phyloP scores from a whole-genome alignment of 1,284 basidiomycete genomes.

The Ganoderma sinense region DNA sequence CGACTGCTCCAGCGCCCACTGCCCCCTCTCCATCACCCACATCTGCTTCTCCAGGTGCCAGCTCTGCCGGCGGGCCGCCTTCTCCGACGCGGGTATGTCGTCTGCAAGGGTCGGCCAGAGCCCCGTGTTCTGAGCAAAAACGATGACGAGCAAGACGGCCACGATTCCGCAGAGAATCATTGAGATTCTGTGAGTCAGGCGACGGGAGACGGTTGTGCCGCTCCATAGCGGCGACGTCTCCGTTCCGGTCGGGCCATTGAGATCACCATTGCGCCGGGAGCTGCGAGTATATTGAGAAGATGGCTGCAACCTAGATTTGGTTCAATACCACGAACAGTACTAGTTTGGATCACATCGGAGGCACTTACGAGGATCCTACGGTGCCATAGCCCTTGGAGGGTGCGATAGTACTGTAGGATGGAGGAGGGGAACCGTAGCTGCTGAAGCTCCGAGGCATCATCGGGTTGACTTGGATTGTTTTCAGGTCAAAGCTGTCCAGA shows the following conservation, averaged over 20 bases:
- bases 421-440: neutral
- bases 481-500: neutral
- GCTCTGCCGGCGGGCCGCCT: neutral
- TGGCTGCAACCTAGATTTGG: neutral
- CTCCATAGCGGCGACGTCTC: neutral
- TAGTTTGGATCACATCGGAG: neutral
- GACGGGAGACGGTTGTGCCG: neutral
- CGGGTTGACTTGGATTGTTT: neutral
- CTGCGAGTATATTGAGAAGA: neutral
- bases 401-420: neutral
- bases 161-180: neutral
- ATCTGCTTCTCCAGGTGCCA: neutral
- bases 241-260: neutral
- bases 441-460: neutral
- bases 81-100: neutral
- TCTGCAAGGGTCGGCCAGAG: constrained; percentile 2
- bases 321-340: neutral
- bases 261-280: too few relatives aligned
- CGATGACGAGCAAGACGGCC: neutral
- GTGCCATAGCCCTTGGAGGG: neutral
- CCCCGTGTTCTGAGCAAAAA: neutral
- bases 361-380: neutral
- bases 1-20: constrained; percentile 1
- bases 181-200: neutral
- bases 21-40: neutral